Evolutionary conservation across 495 filamentous ascomycete species (phyloP).

Genomic region (Xylaria flabelliformis): DNA sequence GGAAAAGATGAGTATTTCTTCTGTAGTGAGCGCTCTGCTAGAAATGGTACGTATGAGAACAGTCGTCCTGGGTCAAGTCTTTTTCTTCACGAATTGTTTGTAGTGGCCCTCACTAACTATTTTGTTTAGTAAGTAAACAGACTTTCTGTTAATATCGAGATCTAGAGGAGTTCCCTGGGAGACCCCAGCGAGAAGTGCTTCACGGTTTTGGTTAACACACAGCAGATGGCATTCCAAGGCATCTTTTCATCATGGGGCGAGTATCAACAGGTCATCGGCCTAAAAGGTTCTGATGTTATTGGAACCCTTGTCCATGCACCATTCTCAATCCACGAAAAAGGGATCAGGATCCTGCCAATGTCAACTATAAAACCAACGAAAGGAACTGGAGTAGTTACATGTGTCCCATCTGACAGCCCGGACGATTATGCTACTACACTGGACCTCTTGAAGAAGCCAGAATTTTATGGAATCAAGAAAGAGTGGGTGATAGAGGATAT

Average conservation of each 20-base stretch:
- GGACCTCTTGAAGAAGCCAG: constrained; percentile 94
- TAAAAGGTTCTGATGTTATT: constrained; percentile 79
- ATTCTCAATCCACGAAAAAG: constrained; percentile 80
- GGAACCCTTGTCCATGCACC: constrained; percentile 88
- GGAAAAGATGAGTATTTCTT: constrained; percentile 78
- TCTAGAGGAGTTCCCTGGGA: neutral
- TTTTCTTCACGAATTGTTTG: neutral
- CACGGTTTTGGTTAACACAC: neutral
- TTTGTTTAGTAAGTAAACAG: constrained; percentile 7
- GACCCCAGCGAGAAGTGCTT: neutral
- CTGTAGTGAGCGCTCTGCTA: constrained; percentile 82
- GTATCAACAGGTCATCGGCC: constrained; percentile 73
- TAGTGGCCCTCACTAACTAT: neutral
- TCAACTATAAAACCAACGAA: constrained; percentile 88
- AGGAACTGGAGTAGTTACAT: constrained; percentile 96
- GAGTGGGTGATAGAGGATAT: constrained; percentile 95
- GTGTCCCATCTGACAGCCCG: constrained; percentile 91
- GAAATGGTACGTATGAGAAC: constrained; percentile 59
- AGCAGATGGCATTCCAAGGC: constrained; percentile 85
- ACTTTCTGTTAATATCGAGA: neutral
- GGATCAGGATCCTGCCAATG: constrained; percentile 90
- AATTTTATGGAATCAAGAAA: constrained; percentile 95
- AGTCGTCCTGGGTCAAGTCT: neutral
- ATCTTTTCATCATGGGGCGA: constrained; percentile 77
- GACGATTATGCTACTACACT: constrained; percentile 91